Evolutionary conservation across 345 rosid genomes (phyloP).

Genomic region (Populus simonii): DNA sequence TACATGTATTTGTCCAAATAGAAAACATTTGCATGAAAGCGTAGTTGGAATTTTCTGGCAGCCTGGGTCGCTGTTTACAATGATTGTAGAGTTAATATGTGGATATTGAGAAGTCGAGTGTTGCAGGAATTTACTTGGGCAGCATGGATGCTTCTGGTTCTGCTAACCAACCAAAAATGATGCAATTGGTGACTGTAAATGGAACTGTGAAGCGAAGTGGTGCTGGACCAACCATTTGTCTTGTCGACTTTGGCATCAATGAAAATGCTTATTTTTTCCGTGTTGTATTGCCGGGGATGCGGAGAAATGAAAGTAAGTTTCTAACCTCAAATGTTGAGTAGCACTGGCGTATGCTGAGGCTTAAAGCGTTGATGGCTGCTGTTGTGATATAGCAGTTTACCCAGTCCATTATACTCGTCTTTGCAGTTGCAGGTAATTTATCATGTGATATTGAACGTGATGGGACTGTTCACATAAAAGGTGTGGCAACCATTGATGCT

Average conservation of each 20-base stretch:
- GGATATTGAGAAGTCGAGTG: not conserved
- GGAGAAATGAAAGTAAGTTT: slow-evolving; percentile 44
- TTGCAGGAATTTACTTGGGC: not conserved
- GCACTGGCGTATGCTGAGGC: not conserved
- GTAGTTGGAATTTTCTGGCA: not conserved
- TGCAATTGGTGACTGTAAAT: slow-evolving; percentile 29
- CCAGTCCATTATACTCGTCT: slow-evolving; percentile 1
- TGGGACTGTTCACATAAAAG: slow-evolving; percentile 60
- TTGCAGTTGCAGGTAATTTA: slow-evolving; percentile 52
- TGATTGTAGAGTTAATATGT: not conserved
- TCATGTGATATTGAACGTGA: slow-evolving; percentile 48
- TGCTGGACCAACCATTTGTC: slow-evolving; percentile 56
- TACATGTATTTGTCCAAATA: too few relatives aligned
- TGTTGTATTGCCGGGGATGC: slow-evolving; percentile 61
- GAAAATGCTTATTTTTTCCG: slow-evolving; percentile 66
- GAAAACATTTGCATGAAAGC: not conserved
- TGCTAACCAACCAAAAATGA: slow-evolving; percentile 19
- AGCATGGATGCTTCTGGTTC: slow-evolving; percentile 8
- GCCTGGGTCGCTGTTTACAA: not conserved
- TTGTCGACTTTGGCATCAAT: slow-evolving; percentile 60
- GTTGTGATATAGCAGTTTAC: not conserved
- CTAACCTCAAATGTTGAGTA: not conserved
- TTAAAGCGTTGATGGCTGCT: not conserved
- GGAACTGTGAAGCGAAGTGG: slow-evolving; percentile 61
- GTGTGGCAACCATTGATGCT: slow-evolving; percentile 30